A percentile compares a stretch with the other conserved stretches of the same genome.
These are phyloP conservation scores for Termitomyces sp. DNA, from an alignment of 768 basidiomycete species.

Conservation along the genomic window DNA sequence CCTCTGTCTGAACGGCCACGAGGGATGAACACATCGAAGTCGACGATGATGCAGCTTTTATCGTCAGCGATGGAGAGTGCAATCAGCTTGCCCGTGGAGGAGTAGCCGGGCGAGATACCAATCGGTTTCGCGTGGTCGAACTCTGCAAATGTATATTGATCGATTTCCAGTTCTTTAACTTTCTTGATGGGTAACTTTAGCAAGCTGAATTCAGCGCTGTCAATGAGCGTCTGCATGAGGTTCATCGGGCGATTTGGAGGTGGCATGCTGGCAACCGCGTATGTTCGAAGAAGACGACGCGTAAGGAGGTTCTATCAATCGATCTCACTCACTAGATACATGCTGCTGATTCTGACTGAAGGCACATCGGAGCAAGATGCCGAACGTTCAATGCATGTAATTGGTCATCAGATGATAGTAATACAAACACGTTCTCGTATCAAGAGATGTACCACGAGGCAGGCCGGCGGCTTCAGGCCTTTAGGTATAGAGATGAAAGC, in stretches of 20 bases:
- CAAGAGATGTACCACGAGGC: not conserved
- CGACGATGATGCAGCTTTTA: conserved; percentile 30
- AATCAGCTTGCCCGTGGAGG: conserved; percentile 35
- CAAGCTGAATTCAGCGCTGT: conserved; percentile 21
- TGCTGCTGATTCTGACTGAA: not conserved
- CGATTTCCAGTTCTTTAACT: conserved; percentile 23
- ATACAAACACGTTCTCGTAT: not conserved
- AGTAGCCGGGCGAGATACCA: conserved; percentile 52
- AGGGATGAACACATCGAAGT: conserved; percentile 23
- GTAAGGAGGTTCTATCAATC: not conserved
- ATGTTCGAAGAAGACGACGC: not conserved
- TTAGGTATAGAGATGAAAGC: conserved; percentile 8
- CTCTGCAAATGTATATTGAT: conserved; percentile 19
- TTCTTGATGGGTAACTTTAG: conserved; percentile 21
- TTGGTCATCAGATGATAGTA: not conserved
- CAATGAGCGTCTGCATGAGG: conserved; percentile 29
- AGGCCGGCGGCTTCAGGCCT: too few species aligned
- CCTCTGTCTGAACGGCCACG: conserved; percentile 12
- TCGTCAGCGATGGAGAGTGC: conserved; percentile 45
- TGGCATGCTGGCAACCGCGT: conserved; percentile 7
- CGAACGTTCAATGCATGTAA: not conserved
- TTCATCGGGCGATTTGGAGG: conserved; percentile 10
- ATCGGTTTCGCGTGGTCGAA: conserved; percentile 37
- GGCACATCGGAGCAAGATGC: not conserved
- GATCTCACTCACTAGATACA: not conserved